These are phyloP conservation scores for Penicillium aurantiogriseum DNA, from an alignment of 2,329 filamentous ascomycete species.

Conservation along the genomic window DNA sequence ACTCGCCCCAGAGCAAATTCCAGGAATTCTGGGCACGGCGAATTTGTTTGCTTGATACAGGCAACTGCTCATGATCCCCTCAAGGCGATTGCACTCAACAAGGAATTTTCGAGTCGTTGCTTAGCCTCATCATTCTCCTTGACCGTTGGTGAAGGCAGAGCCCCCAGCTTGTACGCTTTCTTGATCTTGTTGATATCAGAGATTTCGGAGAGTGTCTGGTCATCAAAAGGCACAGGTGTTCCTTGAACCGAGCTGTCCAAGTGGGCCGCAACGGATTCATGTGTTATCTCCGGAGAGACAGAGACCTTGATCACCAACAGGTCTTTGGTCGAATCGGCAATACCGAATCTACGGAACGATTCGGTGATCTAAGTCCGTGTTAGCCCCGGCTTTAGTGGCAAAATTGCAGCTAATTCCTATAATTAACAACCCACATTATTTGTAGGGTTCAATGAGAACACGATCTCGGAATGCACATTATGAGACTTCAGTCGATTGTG, in stretches of 20 bases:
- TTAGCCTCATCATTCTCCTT: conserved; percentile 25
- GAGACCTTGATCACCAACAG: conserved; percentile 82
- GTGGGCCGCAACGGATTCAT: conserved; percentile 57
- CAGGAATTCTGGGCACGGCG: not conserved
- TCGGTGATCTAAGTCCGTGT: conserved; percentile 70
- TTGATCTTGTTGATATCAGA: conserved; percentile 69
- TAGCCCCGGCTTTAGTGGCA: conserved; percentile 13
- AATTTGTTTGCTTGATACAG: not conserved
- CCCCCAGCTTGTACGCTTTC: conserved; percentile 84
- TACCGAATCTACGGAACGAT: conserved; percentile 83
- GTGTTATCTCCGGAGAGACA: conserved; percentile 48
- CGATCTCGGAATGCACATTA: conserved; percentile 86
- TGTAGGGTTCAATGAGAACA: conserved; percentile 74
- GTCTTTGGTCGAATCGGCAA: conserved; percentile 66
- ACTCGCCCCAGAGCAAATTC: not conserved
- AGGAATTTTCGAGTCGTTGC: conserved; percentile 59
- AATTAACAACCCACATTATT: conserved; percentile 63
- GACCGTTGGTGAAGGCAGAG: conserved; percentile 45
- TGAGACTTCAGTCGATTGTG: conserved; percentile 68
- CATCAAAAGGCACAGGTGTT: conserved; percentile 56
- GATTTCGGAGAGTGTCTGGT: conserved; percentile 58
- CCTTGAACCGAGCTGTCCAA: conserved; percentile 64
- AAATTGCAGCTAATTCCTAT: conserved; percentile 12
- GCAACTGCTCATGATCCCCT: conserved; percentile 53
- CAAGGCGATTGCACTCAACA: conserved; percentile 76